Percentiles rank a stretch among this genome's conserved stretches.
phyloP scores from a whole-genome alignment of 2,329 filamentous ascomycete species.

The Monilinia fructigena region DNA sequence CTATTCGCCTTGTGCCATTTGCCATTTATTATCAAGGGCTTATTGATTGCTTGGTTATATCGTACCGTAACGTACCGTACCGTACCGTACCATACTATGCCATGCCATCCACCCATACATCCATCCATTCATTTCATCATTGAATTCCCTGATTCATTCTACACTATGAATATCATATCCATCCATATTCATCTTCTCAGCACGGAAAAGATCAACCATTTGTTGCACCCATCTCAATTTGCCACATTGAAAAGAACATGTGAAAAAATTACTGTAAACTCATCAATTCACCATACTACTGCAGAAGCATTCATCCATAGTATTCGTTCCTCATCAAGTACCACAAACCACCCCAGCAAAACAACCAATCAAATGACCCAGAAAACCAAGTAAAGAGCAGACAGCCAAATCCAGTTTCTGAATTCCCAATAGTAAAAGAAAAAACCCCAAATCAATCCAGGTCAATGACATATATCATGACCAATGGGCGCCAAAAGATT shows the following conservation, averaged over 20 bases:
- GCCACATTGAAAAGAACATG: background rate
- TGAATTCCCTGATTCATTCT: background rate
- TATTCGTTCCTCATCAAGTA: background rate
- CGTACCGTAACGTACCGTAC: too few species aligned
- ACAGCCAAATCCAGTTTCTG: constrained; percentile 1
- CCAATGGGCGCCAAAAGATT: constrained; percentile 15
- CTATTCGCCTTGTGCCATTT: too few species aligned
- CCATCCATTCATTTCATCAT: constrained; percentile 6
- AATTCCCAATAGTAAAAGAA: background rate
- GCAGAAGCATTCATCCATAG: background rate
- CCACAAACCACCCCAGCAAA: constrained; percentile 4
- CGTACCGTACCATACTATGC: too few species aligned
- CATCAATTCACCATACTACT: background rate
- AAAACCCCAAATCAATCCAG: constrained; percentile 12
- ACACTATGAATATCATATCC: background rate
- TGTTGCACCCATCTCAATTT: background rate
- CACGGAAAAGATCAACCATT: background rate
- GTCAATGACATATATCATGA: constrained; percentile 9
- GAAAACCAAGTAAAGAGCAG: background rate
- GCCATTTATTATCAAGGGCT: too few species aligned
- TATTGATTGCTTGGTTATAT: too few species aligned
- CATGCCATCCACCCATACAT: background rate
- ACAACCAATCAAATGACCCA: background rate
- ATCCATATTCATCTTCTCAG: background rate
- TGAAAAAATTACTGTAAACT: background rate